A percentile compares a stretch with the other conserved stretches of the same genome.
Evolutionary conservation across 345 rosid species (phyloP).

Genomic region (Psidium guajava): DNA sequence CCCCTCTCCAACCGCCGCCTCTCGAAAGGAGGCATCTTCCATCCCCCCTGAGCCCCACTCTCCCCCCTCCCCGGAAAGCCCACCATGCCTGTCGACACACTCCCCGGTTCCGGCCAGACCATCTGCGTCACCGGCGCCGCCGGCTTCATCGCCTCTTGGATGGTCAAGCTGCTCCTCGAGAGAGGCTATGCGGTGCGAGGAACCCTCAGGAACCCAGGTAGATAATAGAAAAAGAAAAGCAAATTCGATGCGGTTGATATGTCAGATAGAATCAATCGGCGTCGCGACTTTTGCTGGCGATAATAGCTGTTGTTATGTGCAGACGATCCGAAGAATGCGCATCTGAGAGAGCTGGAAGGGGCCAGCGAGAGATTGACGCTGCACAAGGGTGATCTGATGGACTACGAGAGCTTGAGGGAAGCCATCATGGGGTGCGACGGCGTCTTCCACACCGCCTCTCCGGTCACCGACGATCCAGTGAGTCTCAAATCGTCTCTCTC

Average conservation of each 20-base stretch:
- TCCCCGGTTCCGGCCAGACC: conserved; percentile 37
- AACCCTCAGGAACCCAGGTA: conserved; percentile 84
- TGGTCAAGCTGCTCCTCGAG: conserved; percentile 73
- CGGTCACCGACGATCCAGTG: conserved; percentile 94
- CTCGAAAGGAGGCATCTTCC: neutral
- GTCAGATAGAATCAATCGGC: neutral
- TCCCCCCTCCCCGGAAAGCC: neutral
- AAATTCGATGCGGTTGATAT: neutral
- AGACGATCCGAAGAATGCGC: conserved; percentile 84
- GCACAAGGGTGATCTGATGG: conserved; percentile 75
- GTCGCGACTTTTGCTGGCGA: neutral
- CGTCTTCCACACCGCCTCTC: conserved; percentile 96
- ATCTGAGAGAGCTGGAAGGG: conserved; percentile 82
- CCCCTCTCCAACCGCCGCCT: neutral
- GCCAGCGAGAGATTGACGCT: conserved; percentile 74
- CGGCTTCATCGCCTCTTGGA: conserved; percentile 97
- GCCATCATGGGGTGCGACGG: conserved; percentile 85
- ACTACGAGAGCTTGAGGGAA: conserved; percentile 42
- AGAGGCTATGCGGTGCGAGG: conserved; percentile 78
- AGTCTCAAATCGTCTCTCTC: conserved; percentile 2
- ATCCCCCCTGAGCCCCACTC: neutral
- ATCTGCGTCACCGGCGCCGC: conserved; percentile 98
- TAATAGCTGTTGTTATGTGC: neutral
- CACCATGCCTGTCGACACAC: conserved; percentile 34
- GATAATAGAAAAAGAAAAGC: neutral